Base-by-base conservation (phyloP, 306 rosid species). In the Cucumis hystrix region DNA sequence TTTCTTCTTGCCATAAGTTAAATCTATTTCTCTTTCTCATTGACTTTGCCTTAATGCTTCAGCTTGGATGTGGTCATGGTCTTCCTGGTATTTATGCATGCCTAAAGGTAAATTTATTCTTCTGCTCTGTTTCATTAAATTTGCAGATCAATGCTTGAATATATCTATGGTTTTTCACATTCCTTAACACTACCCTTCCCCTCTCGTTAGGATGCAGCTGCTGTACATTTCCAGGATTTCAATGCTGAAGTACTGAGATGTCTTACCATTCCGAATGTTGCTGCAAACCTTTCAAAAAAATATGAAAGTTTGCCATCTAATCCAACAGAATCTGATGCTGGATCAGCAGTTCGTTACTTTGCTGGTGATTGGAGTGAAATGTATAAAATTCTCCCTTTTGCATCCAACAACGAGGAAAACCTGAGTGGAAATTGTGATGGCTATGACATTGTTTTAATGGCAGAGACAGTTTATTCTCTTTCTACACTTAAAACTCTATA, bases 21-120 rank as follows among this genome's bases (percentile, higher is more conserved):
- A 33, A 33, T 75, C 55, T 28, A 35, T 39, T 39, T 55, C 37
- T 43, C 51, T 45, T 54, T 56, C 62, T 81, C 40, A 66, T 76
- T 66, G 33, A 77, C 23, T 63, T 83, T 69, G 60, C 74, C 62
- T 79, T 20, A 14, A 79, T 84, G 54, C 63, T 68, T 86, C 93
- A 95, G 98, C 87, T 92, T 47, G 98, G 98, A 79, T 95, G 97
- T 52, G 97, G 97, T 81, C 99, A 92, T 78, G 97, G 97, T 81
- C 90, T 95, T 52, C 99, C 99, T 33, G 97, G 97, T 82, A 89
- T 95, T 81, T 89, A 83, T 90, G 86, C 99, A 58, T 82, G 91
- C 81, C 91, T 87, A 47, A 86, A 88, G 99, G 99, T 92, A 81
- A 83, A 69, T 52, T 65, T 72, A 30, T n/a, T 83, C 80, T 74